Evolutionary conservation across 164 flowering plant species (phyloP).

Genomic region (Aristolochia contorta): DNA sequence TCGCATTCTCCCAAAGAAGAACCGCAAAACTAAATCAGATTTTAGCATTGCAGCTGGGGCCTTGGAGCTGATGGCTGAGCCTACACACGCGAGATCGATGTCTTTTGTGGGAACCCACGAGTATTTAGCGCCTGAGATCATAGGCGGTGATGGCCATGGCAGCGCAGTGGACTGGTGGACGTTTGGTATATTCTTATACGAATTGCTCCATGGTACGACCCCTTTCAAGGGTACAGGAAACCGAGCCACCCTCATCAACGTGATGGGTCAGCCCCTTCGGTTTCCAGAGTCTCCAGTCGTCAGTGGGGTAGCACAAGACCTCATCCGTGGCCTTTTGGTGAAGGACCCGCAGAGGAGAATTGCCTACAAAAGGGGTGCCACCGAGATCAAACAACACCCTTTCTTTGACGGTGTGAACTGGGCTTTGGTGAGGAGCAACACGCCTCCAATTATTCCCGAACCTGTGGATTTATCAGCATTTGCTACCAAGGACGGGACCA

Average conservation of each 20-base stretch:
- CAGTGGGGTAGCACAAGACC: conserved; percentile 5
- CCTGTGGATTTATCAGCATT: conserved; percentile 1
- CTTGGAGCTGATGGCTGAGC: conserved; percentile 12
- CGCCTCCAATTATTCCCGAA: conserved; percentile 5
- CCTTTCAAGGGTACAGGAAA: conserved; percentile 10
- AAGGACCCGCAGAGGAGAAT: conserved; percentile 10
- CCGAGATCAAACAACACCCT: conserved; percentile 13
- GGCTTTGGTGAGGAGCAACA: conserved; percentile 11
- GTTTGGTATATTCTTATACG: conserved; percentile 10
- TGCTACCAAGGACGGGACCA: conserved; percentile 3
- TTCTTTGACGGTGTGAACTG: conserved; percentile 17
- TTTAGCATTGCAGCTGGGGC: conserved; percentile 1
- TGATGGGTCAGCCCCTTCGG: conserved; percentile 8
- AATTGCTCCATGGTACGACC: conserved; percentile 7
- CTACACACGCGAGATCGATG: conserved; percentile 8
- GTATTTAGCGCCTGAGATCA: conserved; percentile 15
- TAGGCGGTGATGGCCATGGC: conserved; percentile 14
- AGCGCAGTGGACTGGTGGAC: conserved; percentile 17
- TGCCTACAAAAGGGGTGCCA: conserved; percentile 13
- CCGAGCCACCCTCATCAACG: conserved; percentile 8
- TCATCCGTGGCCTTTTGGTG: conserved; percentile 9
- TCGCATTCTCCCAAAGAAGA: conserved; percentile 10
- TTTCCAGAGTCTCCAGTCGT: conserved; percentile 9
- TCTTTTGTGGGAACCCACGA: conserved; percentile 15
- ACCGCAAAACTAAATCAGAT: conserved; percentile 6